Evolutionary conservation across 208 protist species (phyloP), one percentile per base, ranked within the genome.

Genomic region (Wallacemonas sp.): DNA sequence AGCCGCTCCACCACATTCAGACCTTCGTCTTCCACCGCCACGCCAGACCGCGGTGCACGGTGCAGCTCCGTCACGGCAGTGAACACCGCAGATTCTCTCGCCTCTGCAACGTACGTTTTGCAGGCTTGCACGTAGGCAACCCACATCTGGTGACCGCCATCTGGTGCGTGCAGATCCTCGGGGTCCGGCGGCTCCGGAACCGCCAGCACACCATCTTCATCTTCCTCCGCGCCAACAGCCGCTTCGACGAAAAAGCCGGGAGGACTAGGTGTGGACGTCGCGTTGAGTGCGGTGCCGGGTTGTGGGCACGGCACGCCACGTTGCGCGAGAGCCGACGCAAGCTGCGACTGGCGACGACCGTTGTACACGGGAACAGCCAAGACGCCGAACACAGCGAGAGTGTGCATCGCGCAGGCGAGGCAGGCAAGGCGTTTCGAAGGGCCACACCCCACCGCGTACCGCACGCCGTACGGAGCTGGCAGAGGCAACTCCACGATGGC

Each of bases 401-500:
- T 78, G 63, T 96, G 91, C 73, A 76, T 81, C 21, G 77, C 79
- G 55, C 85, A 93, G 12, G 92, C 69, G 6, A 52, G 13, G 34
- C 74, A 68, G 3, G 91, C 82, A 0, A 73, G 59, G 37, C 76
- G 69, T 71, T 91, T 91, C 24, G 61, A 71, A 36, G 55, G 55
- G n/a, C 76, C 85, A 57, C 81, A 85, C 5, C 81, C 91, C 2
- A 96, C 82, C 33, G 77, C 87, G 46, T 83, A 73, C 10, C 83
- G 85, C 33, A 60, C 64, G 19, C 83, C 83, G 68, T 81, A 90
- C 30, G 58, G 50, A 1, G 57, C 0, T 13, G 87, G 70, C 30
- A 93, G 29, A 8, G 90, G 90, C 24, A 95, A 12, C 75, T 89
- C 79, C 34, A 81, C 70, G 22, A 93, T 78, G n/a, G 83, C 73